Evolutionary conservation across 768 basidiomycete genomes (phyloP).

Genomic region (Kwoniella heveanensis): DNA sequence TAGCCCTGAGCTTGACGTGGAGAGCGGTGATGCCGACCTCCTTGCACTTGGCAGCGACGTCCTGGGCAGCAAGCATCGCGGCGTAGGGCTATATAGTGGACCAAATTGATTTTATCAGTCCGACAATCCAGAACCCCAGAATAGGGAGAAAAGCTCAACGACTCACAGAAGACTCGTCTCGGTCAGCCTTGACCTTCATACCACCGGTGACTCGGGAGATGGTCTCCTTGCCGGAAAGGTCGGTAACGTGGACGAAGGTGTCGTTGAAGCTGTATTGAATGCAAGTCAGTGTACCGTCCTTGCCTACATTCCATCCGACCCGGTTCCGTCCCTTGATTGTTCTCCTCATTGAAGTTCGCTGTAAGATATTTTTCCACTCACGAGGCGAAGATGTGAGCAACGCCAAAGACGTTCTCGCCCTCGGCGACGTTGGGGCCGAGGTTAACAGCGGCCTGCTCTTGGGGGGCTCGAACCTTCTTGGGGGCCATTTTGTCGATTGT

Average conservation of each 20-base stretch:
- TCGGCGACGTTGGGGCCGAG: slow-evolving; percentile 95
- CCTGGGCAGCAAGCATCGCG: slow-evolving; percentile 97
- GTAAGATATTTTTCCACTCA: slow-evolving; percentile 34
- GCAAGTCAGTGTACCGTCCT: slow-evolving; percentile 13
- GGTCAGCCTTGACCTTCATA: slow-evolving; percentile 99
- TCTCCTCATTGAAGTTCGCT: background rate
- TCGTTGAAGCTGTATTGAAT: slow-evolving; percentile 78
- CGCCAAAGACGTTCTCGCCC: slow-evolving; percentile 95
- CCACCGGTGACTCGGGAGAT: slow-evolving; percentile 98
- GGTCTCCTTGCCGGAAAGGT: slow-evolving; percentile 98
- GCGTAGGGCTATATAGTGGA: slow-evolving; percentile 63
- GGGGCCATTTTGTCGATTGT: slow-evolving; percentile 36
- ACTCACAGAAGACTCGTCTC: slow-evolving; percentile 93
- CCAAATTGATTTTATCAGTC: background rate
- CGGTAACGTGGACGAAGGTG: slow-evolving; percentile 98
- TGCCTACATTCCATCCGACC: slow-evolving; percentile 2
- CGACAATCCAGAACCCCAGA: background rate
- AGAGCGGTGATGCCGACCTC: slow-evolving; percentile 98
- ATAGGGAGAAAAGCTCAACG: background rate
- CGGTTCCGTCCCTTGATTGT: too few relatives aligned
- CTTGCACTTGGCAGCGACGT: slow-evolving; percentile 92
- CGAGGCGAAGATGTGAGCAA: slow-evolving; percentile 97
- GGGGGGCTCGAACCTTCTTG: slow-evolving; percentile 57
- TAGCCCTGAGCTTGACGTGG: slow-evolving; percentile 98
- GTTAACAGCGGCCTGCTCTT: slow-evolving; percentile 80